Percentiles rank a stretch among this genome's conserved stretches.
Conservation (phyloP, 148 eudicot genomes). For the Arctostaphylos glauca region DNA sequence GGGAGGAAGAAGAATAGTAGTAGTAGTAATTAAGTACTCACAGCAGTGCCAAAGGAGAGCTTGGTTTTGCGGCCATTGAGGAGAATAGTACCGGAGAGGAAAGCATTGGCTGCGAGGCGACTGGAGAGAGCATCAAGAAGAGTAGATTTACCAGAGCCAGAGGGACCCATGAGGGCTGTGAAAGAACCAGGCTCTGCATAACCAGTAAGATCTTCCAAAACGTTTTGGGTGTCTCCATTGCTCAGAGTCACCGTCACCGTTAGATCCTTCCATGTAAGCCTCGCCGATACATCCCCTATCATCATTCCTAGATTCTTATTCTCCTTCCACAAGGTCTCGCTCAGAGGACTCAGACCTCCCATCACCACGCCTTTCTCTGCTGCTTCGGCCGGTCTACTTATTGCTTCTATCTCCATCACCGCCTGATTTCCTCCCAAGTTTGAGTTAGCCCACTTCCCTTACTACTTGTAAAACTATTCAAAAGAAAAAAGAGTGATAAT, state of each 20-base stretch:
- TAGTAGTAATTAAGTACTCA: constrained; percentile 27
- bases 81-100: constrained; percentile 71
- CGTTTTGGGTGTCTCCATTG: constrained; percentile 81
- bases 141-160: constrained; percentile 94
- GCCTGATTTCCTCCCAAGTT: constrained; percentile 20
- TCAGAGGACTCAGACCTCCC: constrained; percentile 68
- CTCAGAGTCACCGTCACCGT: constrained; percentile 73
- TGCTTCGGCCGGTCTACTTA: constrained; percentile 23
- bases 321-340: constrained; percentile 82
- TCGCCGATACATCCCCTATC: constrained; percentile 73
- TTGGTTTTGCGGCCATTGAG: constrained; percentile 91
- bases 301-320: constrained; percentile 36
- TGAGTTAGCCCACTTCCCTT: not conserved
- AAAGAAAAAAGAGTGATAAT: not conserved
- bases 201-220: constrained; percentile 67
- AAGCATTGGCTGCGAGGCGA: constrained; percentile 83
- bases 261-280: constrained; percentile 84
- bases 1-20: not conserved
- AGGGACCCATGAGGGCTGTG: constrained; percentile 96
- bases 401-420: constrained; percentile 51
- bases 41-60: constrained; percentile 89
- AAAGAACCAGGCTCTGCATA: constrained; percentile 89
- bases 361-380: constrained; percentile 16
- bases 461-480: too few relatives aligned
- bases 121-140: constrained; percentile 82